A percentile compares a stretch with the other conserved stretches of the same genome.
These are phyloP conservation scores for Dendrobium nobile DNA, from an alignment of 106 monocot species.

Conservation along the genomic window DNA sequence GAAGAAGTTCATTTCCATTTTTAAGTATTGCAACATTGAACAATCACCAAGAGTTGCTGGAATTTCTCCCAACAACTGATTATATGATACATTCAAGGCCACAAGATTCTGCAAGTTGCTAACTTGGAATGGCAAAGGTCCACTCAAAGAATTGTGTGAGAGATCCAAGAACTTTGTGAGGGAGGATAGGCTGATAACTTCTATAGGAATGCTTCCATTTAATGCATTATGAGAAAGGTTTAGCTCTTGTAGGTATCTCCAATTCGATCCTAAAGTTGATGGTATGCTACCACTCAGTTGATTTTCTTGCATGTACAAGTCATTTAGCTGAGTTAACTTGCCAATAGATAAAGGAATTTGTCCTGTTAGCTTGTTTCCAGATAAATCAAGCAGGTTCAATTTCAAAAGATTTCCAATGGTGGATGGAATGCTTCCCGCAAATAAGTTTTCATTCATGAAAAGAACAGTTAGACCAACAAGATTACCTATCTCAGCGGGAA, in stretches of 20 bases:
- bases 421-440: slow-evolving; percentile 22
- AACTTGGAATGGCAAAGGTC: slow-evolving; percentile 22
- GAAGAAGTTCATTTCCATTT: slow-evolving; percentile 26
- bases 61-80: slow-evolving; percentile 28
- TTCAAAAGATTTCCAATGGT: slow-evolving; percentile 6
- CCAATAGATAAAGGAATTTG: slow-evolving; percentile 24
- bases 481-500: slow-evolving; percentile 24
- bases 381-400: slow-evolving; percentile 14
- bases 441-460: slow-evolving; percentile 1
- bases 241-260: slow-evolving; percentile 1
- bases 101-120: slow-evolving; percentile 19
- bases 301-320: slow-evolving; percentile 11
- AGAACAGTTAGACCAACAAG: slow-evolving; percentile 7
- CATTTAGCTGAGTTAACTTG: slow-evolving; percentile 17
- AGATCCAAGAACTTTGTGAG: slow-evolving; percentile 15
- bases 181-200: slow-evolving; percentile 21
- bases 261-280: slow-evolving; percentile 7
- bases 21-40: slow-evolving; percentile 16
- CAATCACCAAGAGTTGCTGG: slow-evolving; percentile 26
- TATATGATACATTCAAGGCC: slow-evolving; percentile 15
- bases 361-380: slow-evolving; percentile 25
- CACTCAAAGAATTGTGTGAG: slow-evolving; percentile 22
- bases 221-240: slow-evolving; percentile 22
- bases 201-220: slow-evolving; percentile 19
- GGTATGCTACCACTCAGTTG: slow-evolving; percentile 22